These are phyloP conservation scores for Hansenula sp. DNA, from an alignment of 1,139 yeast genomes.

Conservation along the genomic window DNA sequence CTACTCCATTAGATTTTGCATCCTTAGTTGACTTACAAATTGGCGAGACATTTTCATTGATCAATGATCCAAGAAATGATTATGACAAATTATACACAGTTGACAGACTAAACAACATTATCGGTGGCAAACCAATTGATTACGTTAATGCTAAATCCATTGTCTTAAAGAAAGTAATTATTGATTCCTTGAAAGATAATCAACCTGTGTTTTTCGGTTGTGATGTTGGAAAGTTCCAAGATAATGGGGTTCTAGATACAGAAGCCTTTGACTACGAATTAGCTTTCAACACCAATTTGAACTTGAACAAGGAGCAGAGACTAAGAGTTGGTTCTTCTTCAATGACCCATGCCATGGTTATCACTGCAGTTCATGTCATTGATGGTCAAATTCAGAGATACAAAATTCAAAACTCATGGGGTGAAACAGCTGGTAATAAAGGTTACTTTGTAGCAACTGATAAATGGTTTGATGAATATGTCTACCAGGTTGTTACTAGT, in stretches of 20 bases:
- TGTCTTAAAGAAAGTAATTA: conserved; percentile 52
- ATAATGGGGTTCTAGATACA: conserved; percentile 66
- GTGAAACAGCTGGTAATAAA: conserved; percentile 62
- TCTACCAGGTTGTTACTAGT: conserved; percentile 71
- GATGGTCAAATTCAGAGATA: conserved; percentile 62
- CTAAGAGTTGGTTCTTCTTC: conserved; percentile 49
- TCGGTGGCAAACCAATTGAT: conserved; percentile 61
- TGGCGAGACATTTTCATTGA: conserved; percentile 53
- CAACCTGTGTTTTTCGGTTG: conserved; percentile 81
- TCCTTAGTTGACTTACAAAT: conserved; percentile 47
- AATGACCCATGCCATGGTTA: conserved; percentile 89
- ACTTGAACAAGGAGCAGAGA: conserved; percentile 53
- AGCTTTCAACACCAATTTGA: conserved; percentile 54
- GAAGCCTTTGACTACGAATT: conserved; percentile 57
- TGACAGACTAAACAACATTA: conserved; percentile 67
- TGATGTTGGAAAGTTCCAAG: conserved; percentile 66
- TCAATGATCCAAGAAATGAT: conserved; percentile 74
- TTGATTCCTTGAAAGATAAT: conserved; percentile 59
- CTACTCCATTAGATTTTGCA: conserved; percentile 63
- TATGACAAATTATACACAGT: conserved; percentile 59
- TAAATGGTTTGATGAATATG: conserved; percentile 75
- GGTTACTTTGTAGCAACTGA: conserved; percentile 79
- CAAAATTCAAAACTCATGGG: conserved; percentile 87
- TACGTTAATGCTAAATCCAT: conserved; percentile 63
- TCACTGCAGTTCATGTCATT: conserved; percentile 66